A percentile compares a stretch with the other conserved stretches of the same genome.
Evolutionary conservation across 441 rosid species (phyloP).

Genomic region (Melastoma candidum): DNA sequence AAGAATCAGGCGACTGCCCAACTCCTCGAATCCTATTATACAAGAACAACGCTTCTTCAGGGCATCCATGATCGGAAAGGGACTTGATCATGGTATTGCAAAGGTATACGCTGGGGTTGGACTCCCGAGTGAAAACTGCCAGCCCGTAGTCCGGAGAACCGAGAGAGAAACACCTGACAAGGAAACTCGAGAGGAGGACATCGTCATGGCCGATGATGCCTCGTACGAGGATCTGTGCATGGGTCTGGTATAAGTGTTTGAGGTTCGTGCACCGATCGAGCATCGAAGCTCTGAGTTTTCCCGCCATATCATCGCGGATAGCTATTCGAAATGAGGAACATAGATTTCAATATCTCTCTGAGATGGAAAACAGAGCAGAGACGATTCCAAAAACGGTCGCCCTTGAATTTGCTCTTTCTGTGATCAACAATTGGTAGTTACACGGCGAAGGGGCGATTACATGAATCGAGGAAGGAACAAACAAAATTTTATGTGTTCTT

Average conservation of each 20-base stretch:
- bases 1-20: constrained; percentile 45
- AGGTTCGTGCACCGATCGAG: constrained; percentile 28
- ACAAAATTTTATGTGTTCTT: too few species aligned
- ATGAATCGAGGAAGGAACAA: too few species aligned
- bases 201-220: constrained; percentile 28
- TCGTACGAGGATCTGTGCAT: constrained; percentile 37
- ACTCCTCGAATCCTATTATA: constrained; percentile 32
- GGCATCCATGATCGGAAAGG: constrained; percentile 27
- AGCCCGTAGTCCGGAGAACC: constrained; percentile 37
- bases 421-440: too few species aligned
- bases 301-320: too few species aligned
- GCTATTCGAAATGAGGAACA: too few species aligned
- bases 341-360: too few species aligned
- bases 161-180: constrained; percentile 34
- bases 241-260: constrained; percentile 37
- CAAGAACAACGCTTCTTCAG: constrained; percentile 29
- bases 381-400: too few species aligned
- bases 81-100: constrained; percentile 49
- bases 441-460: too few species aligned
- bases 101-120: constrained; percentile 24
- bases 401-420: too few species aligned
- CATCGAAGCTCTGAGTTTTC: constrained; percentile 8
- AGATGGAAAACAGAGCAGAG: too few species aligned
- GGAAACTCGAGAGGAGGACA: constrained; percentile 32
- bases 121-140: constrained; percentile 25